A percentile compares a stretch with the other conserved stretches of the same genome.
phyloP scores from a whole-genome alignment of 345 rosid species.

The Eucalyptus dawsonii region DNA sequence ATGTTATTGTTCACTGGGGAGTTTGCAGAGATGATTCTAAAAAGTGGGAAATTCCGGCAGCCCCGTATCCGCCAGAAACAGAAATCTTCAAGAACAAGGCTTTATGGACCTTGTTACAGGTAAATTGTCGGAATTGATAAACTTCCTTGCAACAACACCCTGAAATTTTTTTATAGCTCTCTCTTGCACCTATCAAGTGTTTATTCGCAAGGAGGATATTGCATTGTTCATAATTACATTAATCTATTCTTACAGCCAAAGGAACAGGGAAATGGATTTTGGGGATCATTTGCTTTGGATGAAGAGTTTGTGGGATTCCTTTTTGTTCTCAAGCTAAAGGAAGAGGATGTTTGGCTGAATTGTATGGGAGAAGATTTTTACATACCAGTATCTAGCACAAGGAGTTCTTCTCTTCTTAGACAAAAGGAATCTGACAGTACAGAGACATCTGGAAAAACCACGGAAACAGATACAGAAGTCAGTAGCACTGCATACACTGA shows the following conservation, averaged over 20 bases:
- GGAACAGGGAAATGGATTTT: conserved; percentile 38
- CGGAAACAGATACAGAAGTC: conserved; percentile 26
- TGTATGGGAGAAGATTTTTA: conserved; percentile 65
- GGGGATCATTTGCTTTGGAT: conserved; percentile 56
- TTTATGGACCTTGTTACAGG: conserved; percentile 70
- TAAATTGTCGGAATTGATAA: conserved; percentile 1
- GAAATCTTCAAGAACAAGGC: conserved; percentile 69
- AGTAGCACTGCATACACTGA: conserved; percentile 31
- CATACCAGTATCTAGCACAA: conserved; percentile 45
- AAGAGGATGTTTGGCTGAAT: conserved; percentile 59
- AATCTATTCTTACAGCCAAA: conserved; percentile 44
- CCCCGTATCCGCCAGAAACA: conserved; percentile 75
- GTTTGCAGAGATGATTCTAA: conserved; percentile 65
- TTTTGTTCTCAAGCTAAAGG: conserved; percentile 76
- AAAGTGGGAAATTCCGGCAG: conserved; percentile 79
- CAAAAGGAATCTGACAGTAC: conserved; percentile 10
- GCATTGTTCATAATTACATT: not conserved
- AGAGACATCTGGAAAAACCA: conserved; percentile 10
- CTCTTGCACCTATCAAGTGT: not conserved
- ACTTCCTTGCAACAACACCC: not conserved
- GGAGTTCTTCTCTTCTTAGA: conserved; percentile 16
- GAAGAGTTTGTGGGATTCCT: conserved; percentile 52
- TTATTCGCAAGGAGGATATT: not conserved
- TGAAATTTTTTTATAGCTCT: not conserved
- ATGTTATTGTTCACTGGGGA: conserved; percentile 94